These are phyloP conservation scores for Ceratocystis huliohia DNA, from an alignment of 2,329 filamentous ascomycete species.

Conservation along the genomic window DNA sequence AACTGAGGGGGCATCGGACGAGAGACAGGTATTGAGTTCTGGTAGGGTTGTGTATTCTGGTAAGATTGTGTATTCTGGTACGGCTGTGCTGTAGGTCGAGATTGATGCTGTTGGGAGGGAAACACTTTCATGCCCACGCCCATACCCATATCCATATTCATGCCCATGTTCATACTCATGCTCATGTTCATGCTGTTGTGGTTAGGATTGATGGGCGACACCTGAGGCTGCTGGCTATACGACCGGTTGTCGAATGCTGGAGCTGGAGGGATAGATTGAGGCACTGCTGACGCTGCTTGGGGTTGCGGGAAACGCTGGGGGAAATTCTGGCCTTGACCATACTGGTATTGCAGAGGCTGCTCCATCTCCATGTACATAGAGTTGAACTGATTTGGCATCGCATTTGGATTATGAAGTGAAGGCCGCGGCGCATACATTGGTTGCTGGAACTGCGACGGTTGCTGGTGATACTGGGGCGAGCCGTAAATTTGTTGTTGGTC, in stretches of 20 bases:
- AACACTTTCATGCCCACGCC: slow-evolving; percentile 12
- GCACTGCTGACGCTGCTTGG: slow-evolving; percentile 1
- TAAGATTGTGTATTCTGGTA: neutral
- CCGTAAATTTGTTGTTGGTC: slow-evolving; percentile 21
- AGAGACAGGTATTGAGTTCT: slow-evolving; percentile 8
- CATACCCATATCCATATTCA: slow-evolving; percentile 15
- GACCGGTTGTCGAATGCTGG: slow-evolving; percentile 25
- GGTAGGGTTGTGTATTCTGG: slow-evolving; percentile 10
- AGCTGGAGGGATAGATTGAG: slow-evolving; percentile 2
- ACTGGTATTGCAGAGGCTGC: slow-evolving; percentile 13
- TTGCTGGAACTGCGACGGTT: slow-evolving; percentile 25
- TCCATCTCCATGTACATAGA: slow-evolving; percentile 14
- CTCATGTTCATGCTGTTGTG: slow-evolving; percentile 26
- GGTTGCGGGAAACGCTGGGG: slow-evolving; percentile 9
- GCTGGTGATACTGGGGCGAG: slow-evolving; percentile 25
- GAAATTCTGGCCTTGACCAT: slow-evolving; percentile 13
- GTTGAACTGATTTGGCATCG: slow-evolving; percentile 22
- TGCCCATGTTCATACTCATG: slow-evolving; percentile 26
- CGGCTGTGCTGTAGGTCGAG: neutral
- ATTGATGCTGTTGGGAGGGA: slow-evolving; percentile 17
- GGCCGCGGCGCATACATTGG: slow-evolving; percentile 19
- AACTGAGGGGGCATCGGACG: slow-evolving; percentile 22
- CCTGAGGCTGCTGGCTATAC: slow-evolving; percentile 28
- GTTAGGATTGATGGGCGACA: slow-evolving; percentile 14
- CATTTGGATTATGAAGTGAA: slow-evolving; percentile 23